A percentile compares a stretch with the other conserved stretches of the same genome.
Conservation (phyloP, 1,284 basidiomycete species). For the Ceratobasidium sp. region DNA sequence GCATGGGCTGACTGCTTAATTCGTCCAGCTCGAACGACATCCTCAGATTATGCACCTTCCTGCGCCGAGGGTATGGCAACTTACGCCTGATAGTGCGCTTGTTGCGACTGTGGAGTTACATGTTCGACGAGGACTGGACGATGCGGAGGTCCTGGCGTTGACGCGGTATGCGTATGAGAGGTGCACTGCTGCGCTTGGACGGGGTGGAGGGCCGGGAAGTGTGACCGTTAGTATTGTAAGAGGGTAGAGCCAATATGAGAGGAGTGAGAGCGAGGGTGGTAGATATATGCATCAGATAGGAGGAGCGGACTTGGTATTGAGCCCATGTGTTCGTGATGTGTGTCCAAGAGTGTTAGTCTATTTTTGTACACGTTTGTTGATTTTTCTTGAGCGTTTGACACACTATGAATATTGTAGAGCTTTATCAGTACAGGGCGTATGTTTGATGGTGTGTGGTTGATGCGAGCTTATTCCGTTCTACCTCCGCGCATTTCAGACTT, state of each 20-base stretch:
- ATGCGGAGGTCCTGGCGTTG: conserved; percentile 76
- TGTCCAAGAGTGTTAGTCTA: no score
- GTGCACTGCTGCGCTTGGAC: conserved; percentile 49
- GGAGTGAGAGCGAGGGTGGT: background rate
- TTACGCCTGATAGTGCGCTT: conserved; percentile 65
- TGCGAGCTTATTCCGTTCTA: no score
- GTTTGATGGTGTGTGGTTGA: no score
- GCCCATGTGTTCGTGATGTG: no score
- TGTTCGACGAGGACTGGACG: conserved; percentile 72
- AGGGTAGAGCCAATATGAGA: conserved; percentile 32
- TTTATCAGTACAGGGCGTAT: no score
- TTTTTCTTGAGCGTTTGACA: no score
- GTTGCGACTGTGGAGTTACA: conserved; percentile 87
- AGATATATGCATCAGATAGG: no score
- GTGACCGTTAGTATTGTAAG: conserved; percentile 49
- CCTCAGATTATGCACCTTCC: conserved; percentile 80
- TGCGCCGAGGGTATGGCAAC: conserved; percentile 87
- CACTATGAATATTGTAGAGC: no score
- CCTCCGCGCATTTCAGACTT: no score
- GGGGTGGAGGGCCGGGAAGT: conserved; percentile 46
- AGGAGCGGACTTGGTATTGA: no score
- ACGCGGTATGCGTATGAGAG: conserved; percentile 76
- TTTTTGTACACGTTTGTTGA: no score
- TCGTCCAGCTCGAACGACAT: conserved; percentile 74
- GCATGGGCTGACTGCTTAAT: no score